Percentiles rank a stretch among this genome's conserved stretches.
Evolutionary conservation across 75 land plant genomes (phyloP).

Genomic region (Picea glauca): DNA sequence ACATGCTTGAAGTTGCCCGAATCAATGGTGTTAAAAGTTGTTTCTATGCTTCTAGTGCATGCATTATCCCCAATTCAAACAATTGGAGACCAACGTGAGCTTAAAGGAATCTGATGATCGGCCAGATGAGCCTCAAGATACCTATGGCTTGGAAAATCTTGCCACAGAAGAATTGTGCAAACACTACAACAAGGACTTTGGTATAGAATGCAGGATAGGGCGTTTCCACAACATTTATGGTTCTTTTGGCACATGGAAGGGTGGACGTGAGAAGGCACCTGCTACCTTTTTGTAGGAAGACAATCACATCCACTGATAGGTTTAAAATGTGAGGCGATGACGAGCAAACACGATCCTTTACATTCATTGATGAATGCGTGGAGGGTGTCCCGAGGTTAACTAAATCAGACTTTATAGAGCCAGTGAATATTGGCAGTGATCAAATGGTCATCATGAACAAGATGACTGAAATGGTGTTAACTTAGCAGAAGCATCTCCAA

Average conservation of each 20-base stretch:
- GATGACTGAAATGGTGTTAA: too few species aligned
- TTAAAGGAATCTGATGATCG: background rate
- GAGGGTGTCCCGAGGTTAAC: too few species aligned
- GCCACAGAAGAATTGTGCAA: too few species aligned
- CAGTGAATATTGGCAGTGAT: too few species aligned
- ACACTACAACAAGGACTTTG: constrained; percentile 65
- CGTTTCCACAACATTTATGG: constrained; percentile 73
- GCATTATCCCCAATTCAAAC: constrained; percentile 90
- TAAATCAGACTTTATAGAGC: too few species aligned
- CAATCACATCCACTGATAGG: background rate
- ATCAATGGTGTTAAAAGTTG: constrained; percentile 87
- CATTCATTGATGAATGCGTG: too few species aligned
- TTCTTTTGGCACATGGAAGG: constrained; percentile 49
- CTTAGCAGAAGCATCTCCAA: too few species aligned
- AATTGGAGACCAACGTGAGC: constrained; percentile 58
- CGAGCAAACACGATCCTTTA: constrained; percentile 24
- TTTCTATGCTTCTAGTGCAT: constrained; percentile 91
- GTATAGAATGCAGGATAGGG: constrained; percentile 85
- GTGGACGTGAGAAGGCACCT: constrained; percentile 97
- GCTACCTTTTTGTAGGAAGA: constrained; percentile 38
- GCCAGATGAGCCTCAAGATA: constrained; percentile 58
- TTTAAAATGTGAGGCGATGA: constrained; percentile 99
- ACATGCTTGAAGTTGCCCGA: constrained; percentile 21
- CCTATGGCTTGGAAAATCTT: too few species aligned
- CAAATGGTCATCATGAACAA: too few species aligned